These are phyloP conservation scores for Leptodermis oblonga DNA, from an alignment of 257 asterid species.

Conservation along the genomic window DNA sequence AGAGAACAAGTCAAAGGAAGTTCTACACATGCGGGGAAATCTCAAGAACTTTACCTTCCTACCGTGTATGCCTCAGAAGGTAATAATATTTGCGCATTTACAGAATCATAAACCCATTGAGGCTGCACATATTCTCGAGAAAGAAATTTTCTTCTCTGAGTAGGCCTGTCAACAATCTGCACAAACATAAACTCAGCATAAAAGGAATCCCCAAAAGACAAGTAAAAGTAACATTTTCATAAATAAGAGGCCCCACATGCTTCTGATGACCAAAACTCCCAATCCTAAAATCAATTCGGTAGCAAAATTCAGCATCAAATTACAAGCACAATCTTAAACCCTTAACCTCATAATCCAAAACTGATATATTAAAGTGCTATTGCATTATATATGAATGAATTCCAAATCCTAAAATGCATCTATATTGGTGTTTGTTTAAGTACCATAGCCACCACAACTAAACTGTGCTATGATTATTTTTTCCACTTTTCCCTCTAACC, in stretches of 20 bases:
- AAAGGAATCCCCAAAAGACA: neutral
- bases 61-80: constrained; percentile 71
- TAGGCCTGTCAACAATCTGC: constrained; percentile 94
- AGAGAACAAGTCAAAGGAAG: neutral
- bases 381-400: neutral
- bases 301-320: neutral
- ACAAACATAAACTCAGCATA: constrained; percentile 9
- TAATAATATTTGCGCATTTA: constrained; percentile 74
- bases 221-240: neutral
- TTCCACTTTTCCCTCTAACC: neutral
- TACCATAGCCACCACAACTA: neutral
- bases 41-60: constrained; percentile 59
- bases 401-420: neutral
- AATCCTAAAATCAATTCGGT: neutral
- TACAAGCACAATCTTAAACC: neutral
- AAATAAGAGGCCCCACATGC: neutral
- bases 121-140: constrained; percentile 94
- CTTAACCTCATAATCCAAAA: neutral
- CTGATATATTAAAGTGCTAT: too few species aligned
- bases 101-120: constrained; percentile 91
- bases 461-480: neutral
- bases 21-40: constrained; percentile 12
- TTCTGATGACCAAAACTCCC: neutral
- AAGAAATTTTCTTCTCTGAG: constrained; percentile 71
- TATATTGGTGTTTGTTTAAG: neutral